phyloP scores from a whole-genome alignment of 2,329 filamentous ascomycete genomes.

The Paecilomyces dactylethromorphus region DNA sequence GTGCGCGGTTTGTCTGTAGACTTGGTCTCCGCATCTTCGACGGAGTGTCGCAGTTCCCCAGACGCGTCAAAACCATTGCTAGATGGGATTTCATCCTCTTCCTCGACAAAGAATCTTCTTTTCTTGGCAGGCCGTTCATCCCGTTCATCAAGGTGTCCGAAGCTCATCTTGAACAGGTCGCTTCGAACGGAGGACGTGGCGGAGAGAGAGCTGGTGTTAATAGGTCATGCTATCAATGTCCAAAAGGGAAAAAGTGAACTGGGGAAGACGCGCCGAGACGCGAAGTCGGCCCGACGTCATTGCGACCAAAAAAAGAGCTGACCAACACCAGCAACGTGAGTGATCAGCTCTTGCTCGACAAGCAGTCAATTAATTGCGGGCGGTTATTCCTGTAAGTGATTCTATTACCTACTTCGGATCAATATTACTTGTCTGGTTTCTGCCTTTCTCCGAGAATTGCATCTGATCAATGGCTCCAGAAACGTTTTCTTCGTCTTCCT shows the following conservation, averaged over 20 bases:
- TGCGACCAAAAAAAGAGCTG: constrained; percentile 8
- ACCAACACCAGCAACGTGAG: constrained; percentile 1
- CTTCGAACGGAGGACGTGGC: neutral
- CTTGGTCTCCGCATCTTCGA: neutral
- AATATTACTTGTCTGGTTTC: neutral
- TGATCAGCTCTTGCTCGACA: neutral
- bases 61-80: constrained; percentile 6
- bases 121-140: constrained; percentile 55
- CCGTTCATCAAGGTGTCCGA: constrained; percentile 42
- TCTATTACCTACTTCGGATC: neutral
- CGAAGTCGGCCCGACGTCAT: constrained; percentile 23
- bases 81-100: constrained; percentile 20
- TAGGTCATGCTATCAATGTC: neutral
- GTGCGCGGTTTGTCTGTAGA: constrained; percentile 1
- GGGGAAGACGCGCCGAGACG: constrained; percentile 3
- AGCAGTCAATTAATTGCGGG: neutral
- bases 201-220: neutral
- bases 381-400: neutral
- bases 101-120: constrained; percentile 56
- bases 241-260: neutral
- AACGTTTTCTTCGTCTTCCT: neutral
- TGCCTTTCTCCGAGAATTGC: neutral
- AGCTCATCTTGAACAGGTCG: constrained; percentile 21
- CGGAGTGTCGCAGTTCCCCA: neutral
- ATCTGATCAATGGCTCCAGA: neutral